These are phyloP conservation scores for Oryza brachyantha DNA, from an alignment of 176 grass and related monocot species.

Conservation along the genomic window DNA sequence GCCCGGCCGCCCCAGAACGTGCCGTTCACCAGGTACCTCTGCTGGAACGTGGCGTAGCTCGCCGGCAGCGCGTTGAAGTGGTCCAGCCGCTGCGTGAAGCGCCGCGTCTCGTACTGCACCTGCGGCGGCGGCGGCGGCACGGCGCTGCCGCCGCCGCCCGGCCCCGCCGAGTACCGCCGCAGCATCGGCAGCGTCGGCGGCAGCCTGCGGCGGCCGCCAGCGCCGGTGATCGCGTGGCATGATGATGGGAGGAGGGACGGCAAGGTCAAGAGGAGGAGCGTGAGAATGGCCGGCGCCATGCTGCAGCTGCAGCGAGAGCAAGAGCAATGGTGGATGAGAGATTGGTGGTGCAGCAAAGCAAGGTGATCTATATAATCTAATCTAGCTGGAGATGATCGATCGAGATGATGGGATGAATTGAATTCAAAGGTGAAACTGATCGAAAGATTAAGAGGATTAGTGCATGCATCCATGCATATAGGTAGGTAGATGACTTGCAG, in stretches of 20 bases:
- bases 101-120: conserved; percentile 48
- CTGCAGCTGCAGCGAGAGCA: too few relatives aligned
- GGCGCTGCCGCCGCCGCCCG: too few relatives aligned
- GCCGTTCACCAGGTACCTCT: conserved; percentile 59
- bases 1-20: conserved; percentile 43
- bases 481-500: too few relatives aligned
- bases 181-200: background rate
- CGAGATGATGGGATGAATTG: too few relatives aligned
- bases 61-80: conserved; percentile 54
- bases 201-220: background rate
- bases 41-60: conserved; percentile 49
- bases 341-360: background rate
- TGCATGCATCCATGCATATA: too few relatives aligned
- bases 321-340: background rate
- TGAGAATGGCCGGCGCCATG: too few relatives aligned
- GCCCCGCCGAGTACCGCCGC: background rate
- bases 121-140: background rate
- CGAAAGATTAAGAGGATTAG: too few relatives aligned
- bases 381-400: too few relatives aligned
- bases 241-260: background rate
- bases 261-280: background rate
- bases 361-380: too few relatives aligned
- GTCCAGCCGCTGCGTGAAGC: conserved; percentile 55
- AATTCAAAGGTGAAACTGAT: too few relatives aligned
- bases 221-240: background rate